phyloP scores from a whole-genome alignment of 2,329 filamentous ascomycete genomes.

The Pyrenochaeta sp. region DNA sequence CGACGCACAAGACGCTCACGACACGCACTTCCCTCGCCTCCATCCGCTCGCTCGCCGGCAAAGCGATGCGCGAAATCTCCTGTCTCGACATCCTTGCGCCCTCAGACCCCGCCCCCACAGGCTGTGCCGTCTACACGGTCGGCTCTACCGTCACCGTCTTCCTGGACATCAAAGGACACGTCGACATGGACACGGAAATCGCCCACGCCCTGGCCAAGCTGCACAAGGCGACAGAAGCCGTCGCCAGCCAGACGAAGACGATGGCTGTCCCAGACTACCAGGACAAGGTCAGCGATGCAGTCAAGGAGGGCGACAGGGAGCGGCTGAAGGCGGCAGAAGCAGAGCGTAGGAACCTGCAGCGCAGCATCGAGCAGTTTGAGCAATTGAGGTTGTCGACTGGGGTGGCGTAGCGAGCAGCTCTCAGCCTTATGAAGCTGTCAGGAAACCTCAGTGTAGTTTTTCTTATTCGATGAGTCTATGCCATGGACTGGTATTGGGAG shows the following conservation, averaged over 20 bases:
- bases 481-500: no score
- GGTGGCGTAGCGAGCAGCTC: no score
- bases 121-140: conserved; percentile 83
- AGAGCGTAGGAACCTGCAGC: conserved; percentile 78
- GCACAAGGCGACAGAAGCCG: conserved; percentile 71
- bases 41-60: conserved; percentile 81
- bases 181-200: conserved; percentile 85
- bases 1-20: conserved; percentile 65
- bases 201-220: conserved; percentile 81
- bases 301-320: conserved; percentile 67
- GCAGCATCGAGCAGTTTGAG: conserved; percentile 87
- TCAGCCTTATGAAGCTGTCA: no score
- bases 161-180: conserved; percentile 81
- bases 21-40: conserved; percentile 72
- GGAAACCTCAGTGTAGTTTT: no score
- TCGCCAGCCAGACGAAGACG: conserved; percentile 79
- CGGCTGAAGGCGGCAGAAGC: conserved; percentile 78
- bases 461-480: no score
- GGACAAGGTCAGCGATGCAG: conserved; percentile 76
- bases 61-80: conserved; percentile 72
- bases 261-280: conserved; percentile 77
- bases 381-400: conserved; percentile 77
- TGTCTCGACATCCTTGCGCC: conserved; percentile 70
- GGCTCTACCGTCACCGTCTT: conserved; percentile 79
- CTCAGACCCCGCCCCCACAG: conserved; percentile 69